Conservation (phyloP, 2,329 filamentous ascomycete genomes). For the Eutypella sp. region DNA sequence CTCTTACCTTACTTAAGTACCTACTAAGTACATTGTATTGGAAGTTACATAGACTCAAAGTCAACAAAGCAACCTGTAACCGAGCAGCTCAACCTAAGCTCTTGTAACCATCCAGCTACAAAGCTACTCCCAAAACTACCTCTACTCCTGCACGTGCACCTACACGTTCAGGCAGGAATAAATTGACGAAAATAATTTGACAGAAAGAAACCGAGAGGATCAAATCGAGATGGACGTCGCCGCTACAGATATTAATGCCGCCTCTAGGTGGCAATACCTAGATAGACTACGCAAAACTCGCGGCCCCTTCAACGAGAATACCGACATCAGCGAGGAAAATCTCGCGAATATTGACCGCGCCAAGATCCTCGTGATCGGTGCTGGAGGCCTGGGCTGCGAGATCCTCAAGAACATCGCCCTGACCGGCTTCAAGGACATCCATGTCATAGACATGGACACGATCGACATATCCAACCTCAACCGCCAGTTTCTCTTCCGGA, state of each 20-base stretch:
- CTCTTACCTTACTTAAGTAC: background rate
- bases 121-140: too few species aligned
- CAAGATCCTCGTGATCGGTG: constrained; percentile 78
- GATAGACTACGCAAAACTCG: constrained; percentile 71
- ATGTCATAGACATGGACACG: constrained; percentile 99
- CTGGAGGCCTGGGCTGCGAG: constrained; percentile 90
- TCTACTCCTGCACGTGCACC: too few species aligned
- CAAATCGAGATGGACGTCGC: constrained; percentile 13
- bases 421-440: constrained; percentile 92
- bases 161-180: too few species aligned
- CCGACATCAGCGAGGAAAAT: constrained; percentile 46
- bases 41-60: background rate
- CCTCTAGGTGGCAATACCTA: constrained; percentile 66
- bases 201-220: too few species aligned
- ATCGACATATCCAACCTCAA: constrained; percentile 99
- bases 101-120: too few species aligned
- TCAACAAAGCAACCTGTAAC: too few species aligned
- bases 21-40: background rate
- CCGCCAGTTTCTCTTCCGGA: constrained; percentile 92
- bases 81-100: too few species aligned
- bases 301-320: constrained; percentile 77
- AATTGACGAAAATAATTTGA: too few species aligned
- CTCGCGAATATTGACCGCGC: constrained; percentile 58
- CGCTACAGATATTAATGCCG: constrained; percentile 10
- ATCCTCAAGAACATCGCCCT: constrained; percentile 94